Base-by-base conservation (phyloP, 2,329 filamentous ascomycete species). In the Myriangium duriaei region DNA sequence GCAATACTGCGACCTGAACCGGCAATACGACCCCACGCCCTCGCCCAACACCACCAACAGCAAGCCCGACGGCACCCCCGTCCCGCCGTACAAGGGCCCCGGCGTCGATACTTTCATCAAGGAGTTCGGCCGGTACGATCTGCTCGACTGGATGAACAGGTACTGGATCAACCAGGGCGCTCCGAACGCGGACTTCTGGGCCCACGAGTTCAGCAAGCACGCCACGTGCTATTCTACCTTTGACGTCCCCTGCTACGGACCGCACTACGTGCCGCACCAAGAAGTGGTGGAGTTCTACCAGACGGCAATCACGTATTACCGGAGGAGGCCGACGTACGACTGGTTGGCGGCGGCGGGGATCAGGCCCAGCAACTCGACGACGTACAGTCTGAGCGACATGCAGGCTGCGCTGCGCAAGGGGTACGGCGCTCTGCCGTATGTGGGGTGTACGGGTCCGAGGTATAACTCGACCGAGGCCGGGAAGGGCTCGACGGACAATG, bases 171-270 rank as follows among this genome's bases (percentile, higher is more conserved):
- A 66, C 33, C 71, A 72, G 46, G 59, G 60, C 42, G 65, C 68
- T 34, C 63, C 68, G 11, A 79, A 75, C 57, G 54, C 60, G 35
- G 64, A 69, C 21, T 72, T 81, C 58, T 80, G 76, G 75, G 76
- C 58, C 28, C 75, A 79, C 60, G 75, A 80, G 52, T 79, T 76
- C 61, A 68, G 64, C 58, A 80, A 80, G 62, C 75, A 79, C 56
- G 76, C 68, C 2, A 80, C 76, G 11, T 81, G 76, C 64, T 80
- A 62, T 62, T 73, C 68, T 32, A 78, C 70, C 43, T 80, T 81
- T 51, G 73, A 79, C 50, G 57, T 64, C 4, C 67, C 71, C 18
- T 81, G 77, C 66, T 81, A 78, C 54, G 73, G 73, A 0, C 71
- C 74, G 4, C 50, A 63, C 44, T 74, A 76, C 52, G 51, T 54